Evolutionary conservation across 192 early-diverging fungal species (phyloP).

Genomic region (Geranomyces michiganensis): DNA sequence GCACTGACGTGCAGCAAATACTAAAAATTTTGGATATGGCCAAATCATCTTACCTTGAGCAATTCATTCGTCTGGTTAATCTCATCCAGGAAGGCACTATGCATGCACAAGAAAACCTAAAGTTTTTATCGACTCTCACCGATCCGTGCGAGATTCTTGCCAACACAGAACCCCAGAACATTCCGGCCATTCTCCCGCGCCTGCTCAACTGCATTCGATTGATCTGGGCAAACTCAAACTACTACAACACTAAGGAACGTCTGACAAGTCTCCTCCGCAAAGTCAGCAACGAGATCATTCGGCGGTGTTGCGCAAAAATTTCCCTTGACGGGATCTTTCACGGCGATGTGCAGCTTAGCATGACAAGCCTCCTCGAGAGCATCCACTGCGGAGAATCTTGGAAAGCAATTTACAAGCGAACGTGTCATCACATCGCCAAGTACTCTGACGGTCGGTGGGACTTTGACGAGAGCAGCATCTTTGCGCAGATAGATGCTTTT

Average conservation of each 20-base stretch:
- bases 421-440: constrained; percentile 53
- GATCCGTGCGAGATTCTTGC: constrained; percentile 55
- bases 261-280: constrained; percentile 62
- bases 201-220: constrained; percentile 60
- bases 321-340: constrained; percentile 67
- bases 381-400: constrained; percentile 66
- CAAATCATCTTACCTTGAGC: constrained; percentile 66
- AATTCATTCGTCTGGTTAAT: constrained; percentile 62
- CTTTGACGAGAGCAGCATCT: constrained; percentile 68
- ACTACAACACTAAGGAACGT: constrained; percentile 66
- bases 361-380: constrained; percentile 59
- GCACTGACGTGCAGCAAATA: constrained; percentile 58
- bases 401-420: constrained; percentile 60
- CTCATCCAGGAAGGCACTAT: constrained; percentile 64
- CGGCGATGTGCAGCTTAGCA: constrained; percentile 61
- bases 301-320: constrained; percentile 62
- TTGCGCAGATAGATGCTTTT: constrained; percentile 72
- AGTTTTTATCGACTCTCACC: constrained; percentile 60
- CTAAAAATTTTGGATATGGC: constrained; percentile 54
- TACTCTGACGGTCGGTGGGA: constrained; percentile 54
- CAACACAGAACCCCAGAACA: constrained; percentile 55
- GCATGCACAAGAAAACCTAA: constrained; percentile 69
- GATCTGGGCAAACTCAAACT: constrained; percentile 66
- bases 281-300: constrained; percentile 68
- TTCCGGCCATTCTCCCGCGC: constrained; percentile 53